Base-by-base conservation (phyloP, 2,329 filamentous ascomycete genomes). In the Fragosphaeria purpurea region DNA sequence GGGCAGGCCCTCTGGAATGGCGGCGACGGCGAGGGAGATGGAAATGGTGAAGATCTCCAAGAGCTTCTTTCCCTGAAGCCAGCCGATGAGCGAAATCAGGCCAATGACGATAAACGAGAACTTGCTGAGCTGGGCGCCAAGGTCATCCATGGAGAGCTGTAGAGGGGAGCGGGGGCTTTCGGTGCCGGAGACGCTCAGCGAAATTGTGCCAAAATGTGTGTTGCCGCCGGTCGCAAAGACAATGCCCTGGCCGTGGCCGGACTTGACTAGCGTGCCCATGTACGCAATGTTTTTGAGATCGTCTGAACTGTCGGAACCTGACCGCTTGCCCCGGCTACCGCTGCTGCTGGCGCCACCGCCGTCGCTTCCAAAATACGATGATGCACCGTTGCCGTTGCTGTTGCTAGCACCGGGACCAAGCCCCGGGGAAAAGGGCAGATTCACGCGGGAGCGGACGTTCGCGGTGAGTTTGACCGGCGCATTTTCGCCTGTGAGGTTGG, bases 31-130 rank as follows among this genome's bases (percentile, higher is more conserved):
- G 40, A 98, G 78, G 8, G 93, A 97, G 43, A 98, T 93, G 12
- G 90, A 95, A 58, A 97, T 96, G 34, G 93, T 95, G 61, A 98
- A 98, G 62, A 98, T 94, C 56, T 98, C 91, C 40, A 98, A 75
- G 47, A 95, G 71, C 49, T 84, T 80, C 68, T 95, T 91, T 22
- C 93, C 93, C 63, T 96, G 88, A 55, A 95, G 75, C 63, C 95
- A 82, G 4, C 93, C 94, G 46, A 97, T 82, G 3, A 98, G 60
- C 41, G 95, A 91, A 61, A 98, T 98, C 48, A 98, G 75, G 3
- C 79, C 90, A 48, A 98, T 98, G 38, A 98, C 88, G 12, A 82
- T 85, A 63, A 98, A 97, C 0, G 93, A 98, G 63, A 95, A 88
- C 67, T 96, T 95, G 70, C 90, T 97, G 50, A 98, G 75, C 63